Evolutionary conservation across 495 filamentous ascomycete species (phyloP), one percentile per base, ranked within the genome.

Genomic region (Bombardia bombarda): DNA sequence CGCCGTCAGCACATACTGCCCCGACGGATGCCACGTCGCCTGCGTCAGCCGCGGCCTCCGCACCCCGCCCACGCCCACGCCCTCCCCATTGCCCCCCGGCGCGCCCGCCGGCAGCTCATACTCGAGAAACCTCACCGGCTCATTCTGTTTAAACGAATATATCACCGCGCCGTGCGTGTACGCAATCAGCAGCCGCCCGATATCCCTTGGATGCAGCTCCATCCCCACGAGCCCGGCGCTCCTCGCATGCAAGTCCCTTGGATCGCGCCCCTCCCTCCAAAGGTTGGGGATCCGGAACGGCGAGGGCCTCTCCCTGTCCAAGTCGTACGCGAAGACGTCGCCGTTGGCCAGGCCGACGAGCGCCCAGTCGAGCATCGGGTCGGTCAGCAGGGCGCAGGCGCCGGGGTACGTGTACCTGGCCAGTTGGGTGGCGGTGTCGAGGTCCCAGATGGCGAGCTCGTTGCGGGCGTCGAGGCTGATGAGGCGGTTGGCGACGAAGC

Each of bases 1-100:
- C 9, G 83, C 83, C 0, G 86, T 94, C 40, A 90, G 58, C 30
- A 96, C 63, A 52, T 97, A 98, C 0, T 85, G 92, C 0, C 92
- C 92, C 20, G 89, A 93, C 1, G 92, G 92, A 65, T 98, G 92
- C 92, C 92, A 98, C 26, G 87, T 53, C 0, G 84, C 90, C 43
- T 88, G 82, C 1, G 75, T 84, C 45, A 98, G 60, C 38, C 69
- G 73, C 8, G 90, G 90, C 44, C 65, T 81, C 42, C 87, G 74
- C 51, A 82, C 73, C 20, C 72, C 66, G 25, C 63, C 56, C 18
- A 58, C 48, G 25, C 63, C 56, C 18, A 58, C 48, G 14, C 47
- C 57, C 16, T 54, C 39, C 22, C 54, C 51, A 55, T 90, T 84
- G 5, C 88, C 89, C n/a, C 90, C 92, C 3, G 83, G 80, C n/a